These are phyloP conservation scores for Solanum chilense DNA, from an alignment of 257 asterid species.

Conservation along the genomic window DNA sequence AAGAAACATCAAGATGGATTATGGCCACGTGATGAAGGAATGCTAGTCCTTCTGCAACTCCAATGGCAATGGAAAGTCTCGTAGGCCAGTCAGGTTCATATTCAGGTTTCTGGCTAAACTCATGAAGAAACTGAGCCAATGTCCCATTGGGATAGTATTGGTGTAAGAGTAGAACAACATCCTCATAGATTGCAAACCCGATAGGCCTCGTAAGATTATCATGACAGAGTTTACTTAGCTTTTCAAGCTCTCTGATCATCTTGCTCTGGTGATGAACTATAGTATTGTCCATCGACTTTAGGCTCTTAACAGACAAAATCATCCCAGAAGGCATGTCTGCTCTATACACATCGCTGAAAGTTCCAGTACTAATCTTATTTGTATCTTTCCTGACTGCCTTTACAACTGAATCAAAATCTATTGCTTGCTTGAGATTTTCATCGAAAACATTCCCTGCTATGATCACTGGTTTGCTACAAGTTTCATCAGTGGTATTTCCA, in stretches of 20 bases:
- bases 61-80: slow-evolving; percentile 74
- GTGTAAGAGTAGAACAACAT: slow-evolving; percentile 62
- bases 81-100: slow-evolving; percentile 76
- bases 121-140: slow-evolving; percentile 64
- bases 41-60: slow-evolving; percentile 88
- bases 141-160: slow-evolving; percentile 56
- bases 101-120: slow-evolving; percentile 28
- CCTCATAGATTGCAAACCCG: slow-evolving; percentile 79
- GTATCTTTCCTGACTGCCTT: slow-evolving; percentile 73
- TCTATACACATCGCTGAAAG: slow-evolving; percentile 74
- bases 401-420: slow-evolving; percentile 76
- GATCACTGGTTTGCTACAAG: slow-evolving; percentile 39
- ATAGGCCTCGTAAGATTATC: slow-evolving; percentile 74
- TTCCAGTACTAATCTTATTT: slow-evolving; percentile 58
- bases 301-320: slow-evolving; percentile 56
- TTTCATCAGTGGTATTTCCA: slow-evolving; percentile 23
- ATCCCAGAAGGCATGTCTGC: slow-evolving; percentile 98
- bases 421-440: slow-evolving; percentile 77
- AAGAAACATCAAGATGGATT: slow-evolving; percentile 88
- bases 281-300: slow-evolving; percentile 71
- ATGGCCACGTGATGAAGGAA: slow-evolving; percentile 82
- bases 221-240: slow-evolving; percentile 71
- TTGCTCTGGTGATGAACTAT: slow-evolving; percentile 60
- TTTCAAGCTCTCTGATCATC: slow-evolving; percentile 92
- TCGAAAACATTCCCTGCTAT: slow-evolving; percentile 76